These are phyloP conservation scores for Naematelia encephala DNA, from an alignment of 768 basidiomycete genomes.

Conservation along the genomic window DNA sequence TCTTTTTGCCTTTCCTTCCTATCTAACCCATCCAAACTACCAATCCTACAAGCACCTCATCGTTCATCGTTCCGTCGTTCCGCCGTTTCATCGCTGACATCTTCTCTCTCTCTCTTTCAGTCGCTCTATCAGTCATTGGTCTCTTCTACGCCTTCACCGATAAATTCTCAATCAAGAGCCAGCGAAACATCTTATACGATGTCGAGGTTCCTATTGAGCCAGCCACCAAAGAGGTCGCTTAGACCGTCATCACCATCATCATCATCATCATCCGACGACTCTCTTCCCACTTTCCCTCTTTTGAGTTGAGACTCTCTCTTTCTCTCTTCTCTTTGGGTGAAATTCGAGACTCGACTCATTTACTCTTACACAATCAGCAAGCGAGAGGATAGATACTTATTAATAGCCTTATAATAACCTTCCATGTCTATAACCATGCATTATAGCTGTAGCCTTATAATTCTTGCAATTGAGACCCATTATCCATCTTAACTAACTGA, in stretches of 20 bases:
- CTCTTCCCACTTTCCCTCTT: not conserved
- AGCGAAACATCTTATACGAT: conserved; percentile 27
- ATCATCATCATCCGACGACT: not conserved
- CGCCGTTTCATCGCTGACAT: conserved; percentile 3
- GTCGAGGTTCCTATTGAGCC: conserved; percentile 4
- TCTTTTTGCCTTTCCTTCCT: not conserved
- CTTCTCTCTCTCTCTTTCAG: conserved; percentile 3
- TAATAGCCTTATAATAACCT: no score
- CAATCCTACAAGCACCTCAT: not conserved
- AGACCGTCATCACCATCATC: not conserved
- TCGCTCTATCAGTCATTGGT: conserved; percentile 77
- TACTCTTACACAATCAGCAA: no score
- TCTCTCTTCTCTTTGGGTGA: no score
- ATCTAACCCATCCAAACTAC: not conserved
- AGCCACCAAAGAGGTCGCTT: not conserved
- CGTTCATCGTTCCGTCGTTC: not conserved
- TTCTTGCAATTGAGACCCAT: no score
- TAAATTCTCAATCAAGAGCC: conserved; percentile 70
- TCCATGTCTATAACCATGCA: no score
- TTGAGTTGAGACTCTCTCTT: no score
- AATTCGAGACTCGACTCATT: no score
- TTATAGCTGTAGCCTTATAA: no score
- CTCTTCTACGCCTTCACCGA: conserved; percentile 92
- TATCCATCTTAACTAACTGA: no score
- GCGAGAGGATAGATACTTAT: no score